phyloP scores from a whole-genome alignment of 1,284 basidiomycete genomes.

The Austroboletus niveus region DNA sequence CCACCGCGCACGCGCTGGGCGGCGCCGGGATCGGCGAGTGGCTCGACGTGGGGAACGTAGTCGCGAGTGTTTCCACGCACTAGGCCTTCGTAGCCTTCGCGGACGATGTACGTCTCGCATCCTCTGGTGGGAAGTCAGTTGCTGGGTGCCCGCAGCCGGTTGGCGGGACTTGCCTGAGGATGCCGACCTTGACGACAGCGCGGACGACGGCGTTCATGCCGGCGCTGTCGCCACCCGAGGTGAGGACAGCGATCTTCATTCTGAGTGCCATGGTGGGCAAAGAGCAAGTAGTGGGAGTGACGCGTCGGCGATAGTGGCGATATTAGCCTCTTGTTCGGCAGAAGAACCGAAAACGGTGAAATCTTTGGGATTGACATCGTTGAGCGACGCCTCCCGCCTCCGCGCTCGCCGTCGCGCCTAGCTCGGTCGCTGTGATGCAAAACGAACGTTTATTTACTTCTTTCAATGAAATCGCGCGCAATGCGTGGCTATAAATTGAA shows the following conservation, averaged over 20 bases:
- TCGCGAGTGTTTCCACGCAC: constrained; percentile 65
- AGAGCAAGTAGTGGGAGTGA: background rate
- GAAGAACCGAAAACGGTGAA: background rate
- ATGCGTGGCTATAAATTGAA: background rate
- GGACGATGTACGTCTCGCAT: constrained; percentile 90
- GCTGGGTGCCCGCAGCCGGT: background rate
- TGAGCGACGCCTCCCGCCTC: background rate
- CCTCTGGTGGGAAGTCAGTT: constrained; percentile 50
- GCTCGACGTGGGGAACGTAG: constrained; percentile 15
- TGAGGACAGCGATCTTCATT: constrained; percentile 91
- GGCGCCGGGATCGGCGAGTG: constrained; percentile 23
- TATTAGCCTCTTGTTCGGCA: background rate
- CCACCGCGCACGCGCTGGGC: constrained; percentile 18
- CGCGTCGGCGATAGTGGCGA: constrained; percentile 2
- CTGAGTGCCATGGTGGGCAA: background rate
- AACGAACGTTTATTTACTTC: too few species aligned
- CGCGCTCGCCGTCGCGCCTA: background rate
- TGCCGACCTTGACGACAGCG: constrained; percentile 85
- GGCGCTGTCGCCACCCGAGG: constrained; percentile 95
- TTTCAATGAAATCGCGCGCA: background rate
- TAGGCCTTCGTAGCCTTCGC: constrained; percentile 97
- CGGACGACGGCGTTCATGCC: constrained; percentile 97
- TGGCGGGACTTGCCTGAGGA: constrained; percentile 66
- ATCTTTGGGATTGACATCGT: too few species aligned
- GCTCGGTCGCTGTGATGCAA: constrained; percentile 5